These are phyloP conservation scores for Xylogone sp. DNA, from an alignment of 2,329 filamentous ascomycete species.

Conservation along the genomic window DNA sequence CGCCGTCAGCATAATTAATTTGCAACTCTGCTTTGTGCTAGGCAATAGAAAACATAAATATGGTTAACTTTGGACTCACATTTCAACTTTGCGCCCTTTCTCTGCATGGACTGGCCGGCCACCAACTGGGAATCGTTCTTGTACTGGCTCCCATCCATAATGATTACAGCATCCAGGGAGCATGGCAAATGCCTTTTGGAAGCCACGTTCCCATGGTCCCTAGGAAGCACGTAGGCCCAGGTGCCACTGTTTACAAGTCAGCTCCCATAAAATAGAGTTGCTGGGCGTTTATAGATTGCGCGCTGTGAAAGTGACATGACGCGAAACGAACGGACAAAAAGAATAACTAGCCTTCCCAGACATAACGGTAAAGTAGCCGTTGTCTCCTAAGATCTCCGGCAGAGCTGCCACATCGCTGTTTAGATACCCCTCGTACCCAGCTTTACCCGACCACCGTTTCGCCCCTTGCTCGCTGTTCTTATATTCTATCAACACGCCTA, in stretches of 20 bases:
- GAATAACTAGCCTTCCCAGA: constrained; percentile 49
- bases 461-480: constrained; percentile 54
- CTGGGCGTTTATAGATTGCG: constrained; percentile 47
- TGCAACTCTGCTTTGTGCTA: neutral
- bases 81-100: constrained; percentile 45
- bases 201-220: constrained; percentile 46
- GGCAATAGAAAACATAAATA: neutral
- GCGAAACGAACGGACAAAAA: constrained; percentile 55
- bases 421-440: constrained; percentile 51
- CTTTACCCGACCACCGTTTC: constrained; percentile 51
- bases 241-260: constrained; percentile 49
- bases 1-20: neutral
- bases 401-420: constrained; percentile 48
- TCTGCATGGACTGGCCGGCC: neutral
- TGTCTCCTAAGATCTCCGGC: constrained; percentile 46
- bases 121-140: neutral
- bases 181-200: constrained; percentile 49
- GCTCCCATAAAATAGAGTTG: too few relatives aligned
- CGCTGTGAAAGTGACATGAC: constrained; percentile 62
- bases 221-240: constrained; percentile 42
- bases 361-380: constrained; percentile 51
- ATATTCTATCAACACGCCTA: constrained; percentile 56
- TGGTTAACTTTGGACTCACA: constrained; percentile 22
- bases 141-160: constrained; percentile 28
- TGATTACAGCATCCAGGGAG: constrained; percentile 48